phyloP scores from a whole-genome alignment of 192 early-diverging fungal species.

The Backusella morwellensis region DNA sequence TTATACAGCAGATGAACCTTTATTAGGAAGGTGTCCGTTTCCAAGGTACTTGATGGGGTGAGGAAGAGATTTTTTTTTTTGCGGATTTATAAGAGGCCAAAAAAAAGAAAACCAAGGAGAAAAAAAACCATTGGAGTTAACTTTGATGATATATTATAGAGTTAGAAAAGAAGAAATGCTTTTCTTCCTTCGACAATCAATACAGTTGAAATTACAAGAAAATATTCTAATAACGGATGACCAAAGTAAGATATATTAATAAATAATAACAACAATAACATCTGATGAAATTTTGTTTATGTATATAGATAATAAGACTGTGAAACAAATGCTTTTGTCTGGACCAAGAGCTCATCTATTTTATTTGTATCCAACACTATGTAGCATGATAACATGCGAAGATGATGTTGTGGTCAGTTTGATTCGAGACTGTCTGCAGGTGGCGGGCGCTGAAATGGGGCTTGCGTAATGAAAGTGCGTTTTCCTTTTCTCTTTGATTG shows the following conservation, averaged over 20 bases:
- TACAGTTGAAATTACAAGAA: slow-evolving; percentile 45
- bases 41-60: slow-evolving; percentile 55
- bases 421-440: slow-evolving; percentile 28
- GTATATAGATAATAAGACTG: slow-evolving; percentile 32
- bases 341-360: slow-evolving; percentile 65
- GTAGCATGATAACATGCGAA: slow-evolving; percentile 51
- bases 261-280: neutral
- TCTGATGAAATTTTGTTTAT: neutral
- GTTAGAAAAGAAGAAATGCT: slow-evolving; percentile 60
- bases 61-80: slow-evolving; percentile 14
- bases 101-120: neutral
- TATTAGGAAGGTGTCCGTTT: slow-evolving; percentile 68
- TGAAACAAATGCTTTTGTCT: slow-evolving; percentile 52
- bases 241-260: slow-evolving; percentile 19
- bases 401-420: slow-evolving; percentile 36
- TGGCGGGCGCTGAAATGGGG: slow-evolving; percentile 32
- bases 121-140: neutral
- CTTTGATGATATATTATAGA: slow-evolving; percentile 30
- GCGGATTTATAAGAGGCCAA: neutral
- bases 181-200: slow-evolving; percentile 49
- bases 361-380: slow-evolving; percentile 64
- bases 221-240: slow-evolving; percentile 34
- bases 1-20: slow-evolving; percentile 63
- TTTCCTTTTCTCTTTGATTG: neutral
- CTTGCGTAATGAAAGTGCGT: neutral